Conservation (phyloP, 768 basidiomycete species). For the Mycena albidolilacea region DNA sequence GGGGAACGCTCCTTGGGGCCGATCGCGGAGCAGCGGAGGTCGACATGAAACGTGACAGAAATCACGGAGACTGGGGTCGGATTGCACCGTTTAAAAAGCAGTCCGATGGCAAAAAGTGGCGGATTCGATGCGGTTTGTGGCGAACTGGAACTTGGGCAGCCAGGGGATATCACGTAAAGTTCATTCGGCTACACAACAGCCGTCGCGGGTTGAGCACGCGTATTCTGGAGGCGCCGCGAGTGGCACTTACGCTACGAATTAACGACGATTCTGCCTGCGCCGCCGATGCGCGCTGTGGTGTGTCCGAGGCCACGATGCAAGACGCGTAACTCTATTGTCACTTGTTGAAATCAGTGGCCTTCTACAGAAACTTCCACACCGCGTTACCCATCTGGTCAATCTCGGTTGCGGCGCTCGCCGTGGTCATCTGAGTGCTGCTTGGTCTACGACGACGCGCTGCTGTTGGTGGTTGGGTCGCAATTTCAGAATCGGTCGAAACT, state of each 20-base stretch:
- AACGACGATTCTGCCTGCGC: conserved; percentile 16
- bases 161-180: conserved; percentile 36
- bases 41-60: conserved; percentile 19
- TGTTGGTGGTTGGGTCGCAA: conserved; percentile 17
- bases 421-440: conserved; percentile 21
- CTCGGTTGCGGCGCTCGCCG: conserved; percentile 1
- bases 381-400: conserved; percentile 19
- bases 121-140: conserved; percentile 37
- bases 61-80: conserved; percentile 17
- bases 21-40: conserved; percentile 32
- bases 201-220: conserved; percentile 23
- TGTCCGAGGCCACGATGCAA: conserved; percentile 39
- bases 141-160: conserved; percentile 34
- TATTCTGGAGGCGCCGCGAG: conserved; percentile 4
- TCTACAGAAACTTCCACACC: conserved; percentile 29
- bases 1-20: conserved; percentile 27
- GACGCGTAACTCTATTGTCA: conserved; percentile 38
- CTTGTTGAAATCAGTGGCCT: conserved; percentile 27
- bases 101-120: conserved; percentile 26
- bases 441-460: not conserved
- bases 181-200: conserved; percentile 36
- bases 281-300: conserved; percentile 29
- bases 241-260: conserved; percentile 28
- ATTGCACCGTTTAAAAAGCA: not conserved
- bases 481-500: conserved; percentile 18